Evolutionary conservation across 2,329 filamentous ascomycete genomes (phyloP).

Genomic region (Apiospora sp.): DNA sequence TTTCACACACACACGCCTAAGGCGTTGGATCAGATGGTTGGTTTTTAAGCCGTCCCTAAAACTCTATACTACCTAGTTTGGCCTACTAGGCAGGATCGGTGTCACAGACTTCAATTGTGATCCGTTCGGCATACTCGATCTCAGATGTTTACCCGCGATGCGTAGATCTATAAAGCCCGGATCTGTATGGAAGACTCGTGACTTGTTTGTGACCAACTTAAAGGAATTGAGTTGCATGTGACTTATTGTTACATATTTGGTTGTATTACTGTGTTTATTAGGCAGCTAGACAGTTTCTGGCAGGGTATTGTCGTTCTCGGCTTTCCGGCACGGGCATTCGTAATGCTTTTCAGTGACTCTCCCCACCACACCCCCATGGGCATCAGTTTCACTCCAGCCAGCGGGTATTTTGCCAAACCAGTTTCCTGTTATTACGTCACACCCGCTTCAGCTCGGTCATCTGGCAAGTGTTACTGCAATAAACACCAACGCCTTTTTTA

Average conservation of each 20-base stretch:
- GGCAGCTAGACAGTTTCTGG: not conserved
- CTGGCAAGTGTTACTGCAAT: not conserved
- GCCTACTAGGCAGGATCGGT: not conserved
- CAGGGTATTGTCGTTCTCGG: not conserved
- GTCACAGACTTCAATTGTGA: not conserved
- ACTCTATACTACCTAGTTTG: not conserved
- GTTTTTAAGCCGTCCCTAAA: not conserved
- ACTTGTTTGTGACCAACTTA: not conserved
- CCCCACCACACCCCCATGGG: constrained; percentile 17
- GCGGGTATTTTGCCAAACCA: constrained; percentile 17
- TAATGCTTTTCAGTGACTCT: not conserved
- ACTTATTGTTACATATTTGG: not conserved
- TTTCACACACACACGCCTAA: not conserved
- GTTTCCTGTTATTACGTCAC: constrained; percentile 18
- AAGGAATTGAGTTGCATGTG: not conserved
- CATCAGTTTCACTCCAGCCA: constrained; percentile 6
- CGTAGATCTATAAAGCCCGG: not conserved
- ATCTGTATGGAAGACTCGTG: not conserved
- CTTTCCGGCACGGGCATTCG: constrained; percentile 15
- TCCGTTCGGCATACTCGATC: not conserved
- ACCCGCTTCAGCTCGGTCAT: not conserved
- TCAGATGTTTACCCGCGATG: not conserved
- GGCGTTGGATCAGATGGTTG: not conserved
- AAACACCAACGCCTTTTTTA: not conserved
- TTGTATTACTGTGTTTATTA: not conserved